A percentile compares a stretch with the other conserved stretches of the same genome.
These are phyloP conservation scores for Hypoxylon sp. DNA, from an alignment of 2,329 filamentous ascomycete genomes.

Conservation along the genomic window DNA sequence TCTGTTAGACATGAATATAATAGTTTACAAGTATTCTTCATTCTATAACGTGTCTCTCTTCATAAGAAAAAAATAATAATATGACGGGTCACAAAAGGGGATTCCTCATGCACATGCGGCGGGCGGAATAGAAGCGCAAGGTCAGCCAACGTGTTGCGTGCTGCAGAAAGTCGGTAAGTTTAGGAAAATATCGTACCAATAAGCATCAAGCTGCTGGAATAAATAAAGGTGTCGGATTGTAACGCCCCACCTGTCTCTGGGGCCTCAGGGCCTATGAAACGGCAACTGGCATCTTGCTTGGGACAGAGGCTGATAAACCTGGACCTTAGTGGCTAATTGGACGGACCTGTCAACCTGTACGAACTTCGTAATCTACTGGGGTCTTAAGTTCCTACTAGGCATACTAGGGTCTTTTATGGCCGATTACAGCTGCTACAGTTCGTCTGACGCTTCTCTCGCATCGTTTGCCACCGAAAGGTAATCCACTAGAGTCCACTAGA, in stretches of 20 bases:
- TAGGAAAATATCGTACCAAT: slow-evolving; percentile 35
- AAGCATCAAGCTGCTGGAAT: slow-evolving; percentile 10
- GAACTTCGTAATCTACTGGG: neutral
- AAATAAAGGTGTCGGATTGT: slow-evolving; percentile 23
- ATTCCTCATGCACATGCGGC: slow-evolving; percentile 2
- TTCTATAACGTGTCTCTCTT: neutral
- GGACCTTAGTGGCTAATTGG: slow-evolving; percentile 31
- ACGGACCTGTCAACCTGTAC: too few relatives aligned
- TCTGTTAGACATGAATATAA: neutral
- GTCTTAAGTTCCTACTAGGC: neutral
- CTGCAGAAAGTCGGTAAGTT: slow-evolving; percentile 36
- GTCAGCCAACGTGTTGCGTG: slow-evolving; percentile 3
- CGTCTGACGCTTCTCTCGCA: slow-evolving; percentile 7
- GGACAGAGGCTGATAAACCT: slow-evolving; percentile 38
- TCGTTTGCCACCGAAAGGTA: slow-evolving; percentile 18
- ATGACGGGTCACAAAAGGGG: neutral
- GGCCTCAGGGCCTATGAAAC: slow-evolving; percentile 31
- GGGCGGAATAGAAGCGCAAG: slow-evolving; percentile 6
- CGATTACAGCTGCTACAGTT: too few relatives aligned
- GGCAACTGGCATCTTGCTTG: slow-evolving; percentile 24
- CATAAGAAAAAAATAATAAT: neutral
- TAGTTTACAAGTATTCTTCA: neutral
- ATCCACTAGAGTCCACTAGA: slow-evolving; percentile 6
- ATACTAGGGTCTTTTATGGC: neutral
- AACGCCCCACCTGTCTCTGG: slow-evolving; percentile 23